phyloP scores from a whole-genome alignment of 2,329 filamentous ascomycete species.

The Diaporthe amygdali region DNA sequence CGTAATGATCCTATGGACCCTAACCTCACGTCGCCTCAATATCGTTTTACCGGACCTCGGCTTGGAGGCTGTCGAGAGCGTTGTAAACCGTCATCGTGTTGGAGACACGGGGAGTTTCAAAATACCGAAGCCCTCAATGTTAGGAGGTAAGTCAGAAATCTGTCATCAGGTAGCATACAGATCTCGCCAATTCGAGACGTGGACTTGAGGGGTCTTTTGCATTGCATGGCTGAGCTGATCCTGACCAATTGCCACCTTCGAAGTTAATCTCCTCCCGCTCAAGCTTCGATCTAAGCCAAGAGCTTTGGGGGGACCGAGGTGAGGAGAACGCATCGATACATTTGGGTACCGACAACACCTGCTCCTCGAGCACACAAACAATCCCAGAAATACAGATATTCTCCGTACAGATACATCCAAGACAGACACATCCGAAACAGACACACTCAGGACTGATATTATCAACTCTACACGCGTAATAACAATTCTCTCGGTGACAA shows the following conservation, averaged over 20 bases:
- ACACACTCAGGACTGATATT: no score
- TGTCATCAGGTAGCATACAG: not conserved
- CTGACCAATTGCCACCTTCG: constrained; percentile 5
- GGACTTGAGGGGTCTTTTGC: not conserved
- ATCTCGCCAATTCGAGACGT: constrained; percentile 6
- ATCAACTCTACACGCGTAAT: not conserved
- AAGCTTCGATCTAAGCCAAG: not conserved
- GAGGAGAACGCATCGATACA: not conserved
- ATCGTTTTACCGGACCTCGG: not conserved
- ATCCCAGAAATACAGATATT: not conserved
- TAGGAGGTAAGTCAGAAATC: not conserved
- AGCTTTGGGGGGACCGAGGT: not conserved
- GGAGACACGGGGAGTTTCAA: not conserved
- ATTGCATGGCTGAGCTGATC: constrained; percentile 1
- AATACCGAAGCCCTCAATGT: not conserved
- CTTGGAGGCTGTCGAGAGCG: no score
- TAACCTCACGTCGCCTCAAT: not conserved
- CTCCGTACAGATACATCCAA: no score
- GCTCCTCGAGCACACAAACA: not conserved
- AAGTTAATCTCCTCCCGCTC: not conserved
- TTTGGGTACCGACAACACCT: not conserved
- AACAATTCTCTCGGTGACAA: not conserved
- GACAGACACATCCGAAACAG: accelerated
- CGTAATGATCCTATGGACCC: not conserved
- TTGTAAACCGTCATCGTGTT: not conserved